phyloP scores from a whole-genome alignment of 163 green algal species.

The Volvox carteri region DNA sequence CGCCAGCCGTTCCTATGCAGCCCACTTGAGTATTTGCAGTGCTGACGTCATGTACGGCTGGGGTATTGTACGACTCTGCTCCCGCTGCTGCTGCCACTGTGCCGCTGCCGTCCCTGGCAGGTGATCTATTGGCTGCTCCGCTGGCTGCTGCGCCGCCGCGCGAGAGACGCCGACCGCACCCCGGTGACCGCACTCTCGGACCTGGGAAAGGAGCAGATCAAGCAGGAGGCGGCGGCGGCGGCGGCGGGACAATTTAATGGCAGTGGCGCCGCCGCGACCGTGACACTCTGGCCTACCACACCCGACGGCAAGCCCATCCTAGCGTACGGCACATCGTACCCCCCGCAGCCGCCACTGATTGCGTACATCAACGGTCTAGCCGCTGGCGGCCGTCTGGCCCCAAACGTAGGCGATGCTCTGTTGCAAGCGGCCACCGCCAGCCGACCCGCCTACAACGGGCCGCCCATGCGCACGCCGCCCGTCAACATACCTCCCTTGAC shows the following conservation, averaged over 20 bases:
- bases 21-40: too few relatives aligned
- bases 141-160: not conserved
- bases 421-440: not conserved
- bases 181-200: not conserved
- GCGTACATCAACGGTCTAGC: not conserved
- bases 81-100: too few relatives aligned
- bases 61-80: too few relatives aligned
- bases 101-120: too few relatives aligned
- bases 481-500: not conserved
- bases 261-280: conserved; percentile 2
- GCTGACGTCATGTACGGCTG: too few relatives aligned
- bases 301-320: conserved; percentile 39
- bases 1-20: too few relatives aligned
- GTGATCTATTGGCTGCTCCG: not conserved
- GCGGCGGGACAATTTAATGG: not conserved
- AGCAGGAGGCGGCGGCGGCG: conserved; percentile 1
- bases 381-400: not conserved
- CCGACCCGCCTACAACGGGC: conserved; percentile 8
- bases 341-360: not conserved
- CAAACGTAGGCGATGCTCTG: conserved; percentile 9
- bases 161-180: not conserved
- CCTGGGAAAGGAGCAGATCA: not conserved
- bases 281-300: not conserved
- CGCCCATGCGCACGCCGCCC: not conserved
- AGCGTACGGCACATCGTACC: not conserved